These are phyloP conservation scores for Rhytidhysteron rufulum DNA, from an alignment of 2,329 filamentous ascomycete species.

Conservation along the genomic window DNA sequence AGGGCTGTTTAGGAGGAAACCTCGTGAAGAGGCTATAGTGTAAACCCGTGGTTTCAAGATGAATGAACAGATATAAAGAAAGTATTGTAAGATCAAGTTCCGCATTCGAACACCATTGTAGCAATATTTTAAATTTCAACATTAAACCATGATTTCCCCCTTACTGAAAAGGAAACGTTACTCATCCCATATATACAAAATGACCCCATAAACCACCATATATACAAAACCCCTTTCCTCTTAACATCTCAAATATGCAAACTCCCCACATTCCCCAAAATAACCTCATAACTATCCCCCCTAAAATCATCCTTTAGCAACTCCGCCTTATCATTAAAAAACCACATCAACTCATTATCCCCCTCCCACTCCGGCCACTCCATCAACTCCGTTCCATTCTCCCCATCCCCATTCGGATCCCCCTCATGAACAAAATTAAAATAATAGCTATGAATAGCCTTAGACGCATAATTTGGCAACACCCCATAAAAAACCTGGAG, in stretches of 20 bases:
- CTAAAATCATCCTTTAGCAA: constrained; percentile 50
- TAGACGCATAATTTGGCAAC: constrained; percentile 58
- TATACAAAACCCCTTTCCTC: not conserved
- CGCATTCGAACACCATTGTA: too few relatives aligned
- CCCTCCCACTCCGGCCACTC: constrained; percentile 55
- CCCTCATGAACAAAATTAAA: constrained; percentile 66
- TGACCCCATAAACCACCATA: too few relatives aligned
- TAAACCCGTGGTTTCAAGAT: too few relatives aligned
- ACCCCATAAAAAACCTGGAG: constrained; percentile 66
- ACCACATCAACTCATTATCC: constrained; percentile 49
- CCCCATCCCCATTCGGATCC: constrained; percentile 61
- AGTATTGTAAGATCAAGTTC: not conserved
- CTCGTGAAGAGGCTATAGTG: too few relatives aligned
- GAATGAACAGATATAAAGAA: not conserved
- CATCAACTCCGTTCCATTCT: constrained; percentile 37
- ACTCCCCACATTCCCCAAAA: constrained; percentile 26
- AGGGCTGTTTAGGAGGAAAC: not conserved
- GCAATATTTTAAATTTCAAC: too few relatives aligned
- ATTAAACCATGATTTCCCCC: too few relatives aligned
- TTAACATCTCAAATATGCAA: constrained; percentile 12
- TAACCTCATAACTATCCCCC: constrained; percentile 39
- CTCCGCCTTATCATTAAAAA: constrained; percentile 36
- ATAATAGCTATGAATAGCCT: constrained; percentile 65
- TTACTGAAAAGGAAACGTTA: too few relatives aligned
- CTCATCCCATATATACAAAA: too few relatives aligned